A percentile compares a stretch with the other conserved stretches of the same genome.
phyloP scores from a whole-genome alignment of 1,284 basidiomycete species.

The Cutaneotrichosporon sp. region DNA sequence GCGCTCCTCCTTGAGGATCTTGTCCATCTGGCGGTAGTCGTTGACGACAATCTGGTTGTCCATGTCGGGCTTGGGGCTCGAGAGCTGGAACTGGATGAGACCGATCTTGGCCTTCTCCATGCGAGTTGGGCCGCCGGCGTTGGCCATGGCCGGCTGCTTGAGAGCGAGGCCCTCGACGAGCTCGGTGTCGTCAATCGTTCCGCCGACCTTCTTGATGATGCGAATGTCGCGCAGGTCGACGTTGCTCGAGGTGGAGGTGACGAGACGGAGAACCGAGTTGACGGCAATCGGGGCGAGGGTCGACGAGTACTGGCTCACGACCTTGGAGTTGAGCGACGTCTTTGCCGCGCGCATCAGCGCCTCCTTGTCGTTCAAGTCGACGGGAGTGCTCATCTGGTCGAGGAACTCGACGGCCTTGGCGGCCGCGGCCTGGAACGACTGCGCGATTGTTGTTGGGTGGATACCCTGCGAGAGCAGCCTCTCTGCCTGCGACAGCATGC shows the following conservation, averaged over 20 bases:
- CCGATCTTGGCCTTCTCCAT: constrained; percentile 99
- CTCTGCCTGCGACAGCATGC: constrained; percentile 89
- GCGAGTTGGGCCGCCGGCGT: constrained; percentile 88
- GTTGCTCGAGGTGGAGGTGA: constrained; percentile 80
- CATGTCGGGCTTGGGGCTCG: constrained; percentile 99
- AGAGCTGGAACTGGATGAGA: constrained; percentile 97
- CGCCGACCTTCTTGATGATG: constrained; percentile 97
- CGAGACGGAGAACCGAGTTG: constrained; percentile 85
- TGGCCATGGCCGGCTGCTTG: constrained; percentile 88
- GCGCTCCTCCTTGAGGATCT: constrained; percentile 98
- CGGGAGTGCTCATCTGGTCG: constrained; percentile 86
- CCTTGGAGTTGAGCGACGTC: constrained; percentile 97
- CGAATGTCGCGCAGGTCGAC: constrained; percentile 96
- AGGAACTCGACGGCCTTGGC: constrained; percentile 91
- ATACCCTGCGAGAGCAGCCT: constrained; percentile 95
- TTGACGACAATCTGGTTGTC: constrained; percentile 99
- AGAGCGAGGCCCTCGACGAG: constrained; percentile 94
- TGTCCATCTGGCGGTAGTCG: constrained; percentile 99
- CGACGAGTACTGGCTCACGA: constrained; percentile 98
- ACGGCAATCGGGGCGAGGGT: constrained; percentile 97
- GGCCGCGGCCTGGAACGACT: constrained; percentile 91
- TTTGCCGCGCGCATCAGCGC: constrained; percentile 87
- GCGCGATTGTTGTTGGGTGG: constrained; percentile 96
- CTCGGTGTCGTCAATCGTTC: constrained; percentile 98
- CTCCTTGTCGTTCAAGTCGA: constrained; percentile 85